Evolutionary conservation across 768 basidiomycete genomes (phyloP).

Genomic region (Agaricus bisporus): DNA sequence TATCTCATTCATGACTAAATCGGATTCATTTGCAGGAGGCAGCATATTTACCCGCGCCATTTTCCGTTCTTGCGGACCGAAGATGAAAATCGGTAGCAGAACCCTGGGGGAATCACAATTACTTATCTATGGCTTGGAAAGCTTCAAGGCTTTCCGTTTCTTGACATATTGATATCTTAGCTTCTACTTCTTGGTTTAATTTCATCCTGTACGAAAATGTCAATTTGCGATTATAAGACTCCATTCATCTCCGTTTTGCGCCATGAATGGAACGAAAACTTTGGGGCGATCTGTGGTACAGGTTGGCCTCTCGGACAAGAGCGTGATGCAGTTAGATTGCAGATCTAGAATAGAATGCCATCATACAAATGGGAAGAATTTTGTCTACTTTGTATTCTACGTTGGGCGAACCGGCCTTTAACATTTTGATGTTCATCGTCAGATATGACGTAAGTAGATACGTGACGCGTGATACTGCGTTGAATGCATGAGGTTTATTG

Average conservation of each 20-base stretch:
- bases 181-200: neutral
- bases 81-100: neutral
- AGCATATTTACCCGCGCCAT: neutral
- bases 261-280: neutral
- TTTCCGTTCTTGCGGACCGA: neutral
- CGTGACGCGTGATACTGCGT: neutral
- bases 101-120: neutral
- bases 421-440: no score
- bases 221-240: neutral
- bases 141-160: neutral
- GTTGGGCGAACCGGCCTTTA: slow-evolving; percentile 3
- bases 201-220: neutral
- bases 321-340: neutral
- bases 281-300: neutral
- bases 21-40: neutral
- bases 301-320: neutral
- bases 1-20: neutral
- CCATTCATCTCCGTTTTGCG: slow-evolving; percentile 4
- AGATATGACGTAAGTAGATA: neutral
- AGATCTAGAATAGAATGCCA: neutral
- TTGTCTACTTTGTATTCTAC: neutral
- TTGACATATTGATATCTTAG: neutral
- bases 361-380: neutral
- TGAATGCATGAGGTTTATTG: neutral
- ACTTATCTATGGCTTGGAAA: neutral